A percentile compares a stretch with the other conserved stretches of the same genome.
Conservation (phyloP, 2,329 filamentous ascomycete species). For the Cladorrhinum sp. region DNA sequence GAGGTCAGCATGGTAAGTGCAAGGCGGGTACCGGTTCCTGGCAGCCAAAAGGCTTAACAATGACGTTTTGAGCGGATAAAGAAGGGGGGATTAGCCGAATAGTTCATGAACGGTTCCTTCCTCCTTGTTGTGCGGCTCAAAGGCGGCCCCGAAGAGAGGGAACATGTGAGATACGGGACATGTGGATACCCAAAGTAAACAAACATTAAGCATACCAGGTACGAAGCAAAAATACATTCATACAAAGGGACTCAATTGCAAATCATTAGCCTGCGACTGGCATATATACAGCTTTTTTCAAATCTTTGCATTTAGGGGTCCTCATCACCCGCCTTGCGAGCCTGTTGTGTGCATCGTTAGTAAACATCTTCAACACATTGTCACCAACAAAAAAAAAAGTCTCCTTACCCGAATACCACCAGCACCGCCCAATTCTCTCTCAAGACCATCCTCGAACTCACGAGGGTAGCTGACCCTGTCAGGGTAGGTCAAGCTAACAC, state of each 20-base stretch:
- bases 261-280: constrained; percentile 7
- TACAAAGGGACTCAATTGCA: constrained; percentile 17
- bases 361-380: not conserved
- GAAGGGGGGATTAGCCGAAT: not conserved
- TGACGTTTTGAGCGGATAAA: not conserved
- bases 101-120: not conserved
- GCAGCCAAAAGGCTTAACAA: not conserved
- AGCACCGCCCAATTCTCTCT: constrained; percentile 71
- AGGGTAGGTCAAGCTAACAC: constrained; percentile 68
- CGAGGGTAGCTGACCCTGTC: constrained; percentile 67
- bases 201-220: not conserved
- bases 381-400: not conserved
- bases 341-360: constrained; percentile 36
- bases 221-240: not conserved
- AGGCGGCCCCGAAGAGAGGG: not conserved
- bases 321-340: constrained; percentile 54
- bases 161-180: not conserved
- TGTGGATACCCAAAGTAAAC: not conserved
- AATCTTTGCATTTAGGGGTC: constrained; percentile 43
- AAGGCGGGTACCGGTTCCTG: not conserved
- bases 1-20: not conserved
- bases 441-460: constrained; percentile 69
- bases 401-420: constrained; percentile 64
- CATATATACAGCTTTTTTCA: constrained; percentile 20
- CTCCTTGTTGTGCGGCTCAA: not conserved